phyloP scores from a whole-genome alignment of 2,329 filamentous ascomycete genomes.

The Paraconiothyrium brasiliense region DNA sequence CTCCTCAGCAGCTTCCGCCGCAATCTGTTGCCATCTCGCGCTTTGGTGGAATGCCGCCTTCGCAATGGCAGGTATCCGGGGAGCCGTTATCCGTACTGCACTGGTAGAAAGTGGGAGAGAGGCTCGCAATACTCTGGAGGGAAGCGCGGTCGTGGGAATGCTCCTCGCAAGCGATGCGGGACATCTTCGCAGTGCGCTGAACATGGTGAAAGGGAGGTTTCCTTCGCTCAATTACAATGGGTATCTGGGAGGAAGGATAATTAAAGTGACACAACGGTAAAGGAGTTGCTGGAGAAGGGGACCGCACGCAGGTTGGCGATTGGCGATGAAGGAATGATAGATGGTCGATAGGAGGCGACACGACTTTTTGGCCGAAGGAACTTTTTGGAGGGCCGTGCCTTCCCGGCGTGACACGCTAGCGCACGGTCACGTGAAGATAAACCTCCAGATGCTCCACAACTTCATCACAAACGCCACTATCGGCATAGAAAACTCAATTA shows the following conservation, averaged over 20 bases:
- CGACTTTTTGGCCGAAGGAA: conserved; percentile 26
- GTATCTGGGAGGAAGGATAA: conserved; percentile 21
- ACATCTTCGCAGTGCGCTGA: conserved; percentile 53
- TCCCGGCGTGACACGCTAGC: conserved; percentile 29
- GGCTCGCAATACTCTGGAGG: conserved; percentile 36
- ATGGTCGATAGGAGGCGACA: conserved; percentile 25
- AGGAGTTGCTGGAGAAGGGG: conserved; percentile 20
- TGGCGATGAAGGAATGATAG: conserved; percentile 25
- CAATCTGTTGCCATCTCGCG: conserved; percentile 48
- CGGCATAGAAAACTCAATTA: too few species aligned
- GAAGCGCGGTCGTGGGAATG: conserved; percentile 35
- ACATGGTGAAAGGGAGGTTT: conserved; percentile 50
- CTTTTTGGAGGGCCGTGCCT: conserved; percentile 39
- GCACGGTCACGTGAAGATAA: conserved; percentile 27
- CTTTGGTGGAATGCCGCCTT: conserved; percentile 52
- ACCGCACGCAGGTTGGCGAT: conserved; percentile 26
- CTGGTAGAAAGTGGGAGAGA: conserved; percentile 32
- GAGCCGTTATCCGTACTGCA: conserved; percentile 29
- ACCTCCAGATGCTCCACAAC: too few species aligned
- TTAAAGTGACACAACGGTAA: conserved; percentile 22
- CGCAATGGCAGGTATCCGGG: conserved; percentile 31
- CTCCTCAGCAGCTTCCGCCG: conserved; percentile 32
- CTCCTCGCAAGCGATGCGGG: conserved; percentile 48
- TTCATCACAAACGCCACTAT: too few species aligned
- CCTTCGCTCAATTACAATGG: conserved; percentile 26